Evolutionary conservation across 805 yeast species (phyloP), one percentile per base, ranked within the genome.

Genomic region (Kluyveromyces dobzhanskii): DNA sequence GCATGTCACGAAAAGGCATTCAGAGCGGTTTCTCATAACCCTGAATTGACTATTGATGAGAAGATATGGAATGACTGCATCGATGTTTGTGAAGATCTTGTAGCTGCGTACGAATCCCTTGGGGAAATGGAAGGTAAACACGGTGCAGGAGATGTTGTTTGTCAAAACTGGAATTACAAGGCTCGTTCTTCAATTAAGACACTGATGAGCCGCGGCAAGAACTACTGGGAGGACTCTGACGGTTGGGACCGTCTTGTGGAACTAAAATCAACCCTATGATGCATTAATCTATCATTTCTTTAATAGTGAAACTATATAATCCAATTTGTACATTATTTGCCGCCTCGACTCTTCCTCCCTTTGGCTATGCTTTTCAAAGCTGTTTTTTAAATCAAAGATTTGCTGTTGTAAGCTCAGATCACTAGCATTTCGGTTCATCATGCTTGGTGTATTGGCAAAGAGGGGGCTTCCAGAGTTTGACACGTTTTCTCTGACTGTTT

Each of bases 101-200:
- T 83, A 2, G 83, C 92, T 30, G 90, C 95, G 1, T 90, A 87
- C 57, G 87, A 80, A 53, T 79, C 84, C 3, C 69, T 85, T 24
- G 97, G 97, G n/a, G 92, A 82, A 42, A 59, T 76, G 48, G 82
- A 84, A 9, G 94, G 94, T 6, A 80, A 76, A 50, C 73, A 79
- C 52, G 82, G 81, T 17, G 87, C 85, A 2, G 94, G 80, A 16
- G 85, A 83, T 56, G 48, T 80, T n/a, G 94, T 88, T 8, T 87
- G 96, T 58, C 77, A 80, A 53, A 95, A 87, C 55, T 88, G 97
- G 97, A 82, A 76, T 54, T 84, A 80, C 62, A 86, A 86, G 57
- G 79, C 94, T 2, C 71, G 79, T 45, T 71, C 83, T 12, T 67
- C 84, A 1, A 71, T 87, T 16, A 71, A 94, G 52, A 73, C 85